Conservation (phyloP, 192 early-diverging fungal species). For the Backusella circina region DNA sequence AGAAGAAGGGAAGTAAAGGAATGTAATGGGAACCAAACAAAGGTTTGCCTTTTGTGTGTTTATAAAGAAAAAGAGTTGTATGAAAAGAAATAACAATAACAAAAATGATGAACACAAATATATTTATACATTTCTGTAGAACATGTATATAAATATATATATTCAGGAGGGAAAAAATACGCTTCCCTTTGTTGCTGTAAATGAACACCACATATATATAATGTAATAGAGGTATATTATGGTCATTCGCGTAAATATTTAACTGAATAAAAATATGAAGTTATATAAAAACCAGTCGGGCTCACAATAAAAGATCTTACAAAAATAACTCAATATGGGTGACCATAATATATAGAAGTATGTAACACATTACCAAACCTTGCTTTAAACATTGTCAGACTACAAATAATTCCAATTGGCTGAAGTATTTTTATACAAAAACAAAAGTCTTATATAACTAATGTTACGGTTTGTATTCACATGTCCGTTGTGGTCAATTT, state of each 20-base stretch:
- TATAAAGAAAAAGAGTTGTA: constrained; percentile 2
- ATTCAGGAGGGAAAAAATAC: neutral
- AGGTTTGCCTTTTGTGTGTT: constrained; percentile 8
- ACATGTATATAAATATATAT: neutral
- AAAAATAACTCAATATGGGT: neutral
- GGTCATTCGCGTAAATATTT: neutral
- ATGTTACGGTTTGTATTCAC: no score
- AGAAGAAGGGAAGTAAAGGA: neutral
- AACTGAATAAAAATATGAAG: neutral
- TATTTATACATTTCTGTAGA: neutral
- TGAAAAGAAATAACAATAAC: neutral
- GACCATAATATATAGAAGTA: neutral
- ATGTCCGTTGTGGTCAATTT: no score
- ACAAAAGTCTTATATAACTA: neutral
- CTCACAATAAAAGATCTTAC: neutral
- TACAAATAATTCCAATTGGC: neutral
- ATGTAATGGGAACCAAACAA: neutral
- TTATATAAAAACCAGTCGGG: neutral
- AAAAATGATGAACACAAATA: constrained; percentile 5
- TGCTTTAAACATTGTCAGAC: neutral
- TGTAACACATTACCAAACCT: neutral
- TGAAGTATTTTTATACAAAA: neutral
- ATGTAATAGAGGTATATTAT: neutral
- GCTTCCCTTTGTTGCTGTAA: neutral
- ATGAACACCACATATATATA: neutral